Evolutionary conservation across 305 asterid species (phyloP).

Genomic region (Ilex paraguariensis): DNA sequence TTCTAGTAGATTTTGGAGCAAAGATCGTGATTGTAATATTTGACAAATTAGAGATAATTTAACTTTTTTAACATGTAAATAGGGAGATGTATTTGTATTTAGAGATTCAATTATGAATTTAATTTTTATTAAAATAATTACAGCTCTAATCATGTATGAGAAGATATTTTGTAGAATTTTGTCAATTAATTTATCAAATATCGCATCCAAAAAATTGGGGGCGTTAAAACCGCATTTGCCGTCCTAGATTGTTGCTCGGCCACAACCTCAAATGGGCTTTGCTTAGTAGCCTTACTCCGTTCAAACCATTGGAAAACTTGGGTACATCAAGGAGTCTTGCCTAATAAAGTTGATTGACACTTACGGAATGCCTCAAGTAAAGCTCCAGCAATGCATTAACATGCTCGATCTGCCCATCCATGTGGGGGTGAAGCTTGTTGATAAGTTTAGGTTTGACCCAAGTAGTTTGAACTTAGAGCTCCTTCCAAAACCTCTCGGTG

Average conservation of each 20-base stretch:
- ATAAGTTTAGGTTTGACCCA: neutral
- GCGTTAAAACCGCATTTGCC: neutral
- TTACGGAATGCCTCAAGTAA: neutral
- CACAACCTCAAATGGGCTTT: neutral
- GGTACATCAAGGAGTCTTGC: neutral
- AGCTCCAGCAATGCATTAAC: constrained; percentile 3
- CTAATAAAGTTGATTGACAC: neutral
- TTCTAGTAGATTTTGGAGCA: too few species aligned
- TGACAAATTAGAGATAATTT: too few species aligned
- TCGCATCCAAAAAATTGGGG: too few species aligned
- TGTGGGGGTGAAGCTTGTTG: too few species aligned
- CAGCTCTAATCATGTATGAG: too few species aligned
- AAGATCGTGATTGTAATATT: too few species aligned
- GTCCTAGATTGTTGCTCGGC: neutral
- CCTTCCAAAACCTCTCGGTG: neutral
- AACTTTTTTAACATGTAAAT: too few species aligned
- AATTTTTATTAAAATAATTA: too few species aligned
- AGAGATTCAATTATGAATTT: too few species aligned
- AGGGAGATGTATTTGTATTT: too few species aligned
- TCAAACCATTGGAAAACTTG: neutral
- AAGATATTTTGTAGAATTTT: too few species aligned
- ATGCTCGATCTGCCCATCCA: neutral
- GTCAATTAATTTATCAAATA: too few species aligned
- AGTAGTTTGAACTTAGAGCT: neutral
- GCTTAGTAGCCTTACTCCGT: neutral